A percentile compares a stretch with the other conserved stretches of the same genome.
phyloP scores from a whole-genome alignment of 495 filamentous ascomycete genomes.

The Podospora pseudopauciseta region DNA sequence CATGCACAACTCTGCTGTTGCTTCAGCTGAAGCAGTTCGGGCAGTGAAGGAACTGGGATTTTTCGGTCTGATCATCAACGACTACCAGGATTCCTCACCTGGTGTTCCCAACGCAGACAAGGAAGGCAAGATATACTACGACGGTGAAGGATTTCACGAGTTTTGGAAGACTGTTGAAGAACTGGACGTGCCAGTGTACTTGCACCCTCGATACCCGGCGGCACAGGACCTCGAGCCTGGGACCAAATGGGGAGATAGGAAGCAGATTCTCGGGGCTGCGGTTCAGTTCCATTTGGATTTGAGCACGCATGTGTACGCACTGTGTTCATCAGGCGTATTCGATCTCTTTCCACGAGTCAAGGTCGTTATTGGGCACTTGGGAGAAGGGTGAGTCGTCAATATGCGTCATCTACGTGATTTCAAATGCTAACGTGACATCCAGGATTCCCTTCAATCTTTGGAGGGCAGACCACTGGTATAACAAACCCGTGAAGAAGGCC shows the following conservation, averaged over 20 bases:
- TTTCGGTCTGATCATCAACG: constrained; percentile 58
- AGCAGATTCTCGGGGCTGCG: constrained; percentile 33
- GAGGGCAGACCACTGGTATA: constrained; percentile 60
- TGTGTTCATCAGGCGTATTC: constrained; percentile 43
- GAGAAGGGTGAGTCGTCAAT: constrained; percentile 41
- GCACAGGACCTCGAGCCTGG: constrained; percentile 24
- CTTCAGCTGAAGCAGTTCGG: constrained; percentile 52
- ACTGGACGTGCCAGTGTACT: constrained; percentile 61
- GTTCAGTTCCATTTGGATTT: constrained; percentile 40
- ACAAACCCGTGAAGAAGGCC: constrained; percentile 48
- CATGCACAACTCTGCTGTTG: constrained; percentile 47
- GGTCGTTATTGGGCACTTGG: constrained; percentile 59
- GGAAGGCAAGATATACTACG: constrained; percentile 59
- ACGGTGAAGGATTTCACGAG: constrained; percentile 50
- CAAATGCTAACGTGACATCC: neutral
- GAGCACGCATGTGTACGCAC: constrained; percentile 36
- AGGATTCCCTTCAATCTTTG: constrained; percentile 64
- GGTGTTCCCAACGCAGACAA: constrained; percentile 18
- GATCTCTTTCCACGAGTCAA: constrained; percentile 54
- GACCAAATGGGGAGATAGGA: constrained; percentile 26
- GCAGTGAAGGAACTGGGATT: constrained; percentile 55
- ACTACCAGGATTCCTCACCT: constrained; percentile 38
- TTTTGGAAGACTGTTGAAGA: constrained; percentile 57
- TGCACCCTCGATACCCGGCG: constrained; percentile 52
- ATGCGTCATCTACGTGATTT: too few species aligned